Evolutionary conservation across 1,284 basidiomycete species (phyloP), one percentile per base, ranked within the genome.

Genomic region (Cutaneotrichosporon cutaneum): DNA sequence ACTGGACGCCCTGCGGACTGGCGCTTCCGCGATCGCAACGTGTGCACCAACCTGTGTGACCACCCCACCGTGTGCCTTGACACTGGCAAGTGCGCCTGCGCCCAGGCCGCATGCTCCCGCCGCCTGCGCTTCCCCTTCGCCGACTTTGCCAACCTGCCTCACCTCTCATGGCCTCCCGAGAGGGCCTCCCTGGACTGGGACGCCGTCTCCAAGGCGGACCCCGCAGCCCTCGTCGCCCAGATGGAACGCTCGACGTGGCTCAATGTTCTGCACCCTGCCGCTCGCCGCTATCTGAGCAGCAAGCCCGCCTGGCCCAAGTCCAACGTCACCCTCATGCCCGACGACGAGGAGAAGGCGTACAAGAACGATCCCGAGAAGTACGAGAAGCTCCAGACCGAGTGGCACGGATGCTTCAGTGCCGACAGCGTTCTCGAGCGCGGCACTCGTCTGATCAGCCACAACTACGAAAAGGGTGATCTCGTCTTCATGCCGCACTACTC

Each of bases 401-500:
- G 39, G 39, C 61, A 68, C 24, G 71, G 70, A 3, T 75, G 73
- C 54, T 74, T 69, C 59, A 62, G 58, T 14, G 73, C 73, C 22
- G 73, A 75, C 58, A 58, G 64, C 22, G 64, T 63, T 22, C 60
- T 72, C 65, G 70, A 72, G 55, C 59, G 67, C 6, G 70, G 65
- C 3, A 53, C 70, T 9, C 60, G 65, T 16, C 22, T 50, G 26
- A 48, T 75, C 5, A 68, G 63, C 16, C 61, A 69, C 16, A 52
- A 58, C 2, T 71, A 72, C 42, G 60, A 62, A 13, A 64, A 69
- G 13, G 71, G 75, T 32, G 69, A 71, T 18, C 69, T 77, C 53
- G 72, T 75, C 4, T 71, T 78, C 60, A 64, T 80, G 27, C 77
- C 77, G 8, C 75, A 76, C 62, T 78, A 67, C 64, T 67, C 71